Evolutionary conservation across 768 basidiomycete genomes (phyloP), one percentile per base, ranked within the genome.

Genomic region (Boletus edulis): DNA sequence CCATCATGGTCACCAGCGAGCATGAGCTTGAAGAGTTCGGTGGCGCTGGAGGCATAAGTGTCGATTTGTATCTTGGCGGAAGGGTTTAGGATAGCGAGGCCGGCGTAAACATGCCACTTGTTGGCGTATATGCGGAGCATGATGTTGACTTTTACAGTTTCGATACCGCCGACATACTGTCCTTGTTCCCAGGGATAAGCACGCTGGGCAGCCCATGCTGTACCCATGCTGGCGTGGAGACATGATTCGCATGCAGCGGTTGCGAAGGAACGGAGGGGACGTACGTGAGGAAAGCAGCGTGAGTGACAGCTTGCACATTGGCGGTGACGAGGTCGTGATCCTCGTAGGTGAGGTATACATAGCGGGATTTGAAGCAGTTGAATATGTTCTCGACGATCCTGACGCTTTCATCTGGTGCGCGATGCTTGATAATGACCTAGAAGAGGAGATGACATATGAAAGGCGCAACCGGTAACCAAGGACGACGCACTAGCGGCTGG

Each of bases 81-180:
- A 5, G 97, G 96, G 72, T 99, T 98, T 58, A 99, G 82, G 68
- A 98, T 92, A 1, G 96, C 96, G n/a, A 99, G 82, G 2, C 97
- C 96, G 14, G 96, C 96, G 69, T 99, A 99, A 66, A 99, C 96
- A 73, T 99, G 96, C 94, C 94, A 99, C 57, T 94, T 89, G 71
- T 94, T 97, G 42, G 92, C 82, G 72, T 98, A 99, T 64, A 99
- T 98, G 0, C 97, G 91, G 18, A 97, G 82, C 58, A 90, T 86
- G 71, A 98, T 88, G 78, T 99, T 99, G 64, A 70, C 94, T 74
- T 99, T 99, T 62, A 94, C 94, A 2, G 93, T 95, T 71, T 99
- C 97, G 62, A 99, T 94, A 0, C 97, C 97, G 22, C 94, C 92
- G 31, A 97, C 92, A 72, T 98, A 98, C 46, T 90, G 84, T 1